Conservation (phyloP, 2,329 filamentous ascomycete species). For the Neonectria ditissima region DNA sequence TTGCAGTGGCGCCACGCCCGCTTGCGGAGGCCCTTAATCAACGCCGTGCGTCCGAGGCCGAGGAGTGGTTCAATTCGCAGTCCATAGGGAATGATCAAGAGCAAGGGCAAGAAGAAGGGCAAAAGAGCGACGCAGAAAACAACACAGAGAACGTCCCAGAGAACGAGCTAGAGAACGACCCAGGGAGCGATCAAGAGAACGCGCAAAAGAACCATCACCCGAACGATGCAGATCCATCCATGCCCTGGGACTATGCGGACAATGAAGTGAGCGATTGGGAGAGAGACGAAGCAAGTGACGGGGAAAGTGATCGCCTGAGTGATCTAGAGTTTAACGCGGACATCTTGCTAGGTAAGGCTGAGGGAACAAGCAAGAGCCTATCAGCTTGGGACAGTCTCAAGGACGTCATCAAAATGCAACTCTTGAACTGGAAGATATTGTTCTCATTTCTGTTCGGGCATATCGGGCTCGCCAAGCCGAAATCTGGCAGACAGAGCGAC, state of each 20-base stretch:
- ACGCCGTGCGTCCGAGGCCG: background rate
- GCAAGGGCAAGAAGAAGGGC: background rate
- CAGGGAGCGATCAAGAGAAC: background rate
- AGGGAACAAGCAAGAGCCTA: background rate
- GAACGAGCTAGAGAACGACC: background rate
- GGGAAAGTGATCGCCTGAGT: background rate
- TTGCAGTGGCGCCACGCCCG: background rate
- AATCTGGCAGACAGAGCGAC: background rate
- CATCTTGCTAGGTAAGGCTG: background rate
- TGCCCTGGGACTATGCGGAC: too few relatives aligned
- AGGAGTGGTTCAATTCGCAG: background rate
- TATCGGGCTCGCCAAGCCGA: background rate
- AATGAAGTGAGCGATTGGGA: too few relatives aligned
- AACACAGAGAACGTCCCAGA: too few relatives aligned
- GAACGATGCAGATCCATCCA: too few relatives aligned
- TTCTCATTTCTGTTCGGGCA: background rate
- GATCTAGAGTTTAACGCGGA: background rate
- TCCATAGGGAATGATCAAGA: background rate
- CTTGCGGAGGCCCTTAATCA: background rate
- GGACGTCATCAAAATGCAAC: background rate
- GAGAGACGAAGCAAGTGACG: too few relatives aligned
- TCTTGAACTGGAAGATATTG: background rate
- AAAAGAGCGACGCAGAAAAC: background rate
- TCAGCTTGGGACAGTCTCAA: background rate
- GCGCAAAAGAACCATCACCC: too few relatives aligned